Evolutionary conservation across 331 rosid species (phyloP), one percentile per base, ranked within the genome.

Genomic region (Quercus lobata): DNA sequence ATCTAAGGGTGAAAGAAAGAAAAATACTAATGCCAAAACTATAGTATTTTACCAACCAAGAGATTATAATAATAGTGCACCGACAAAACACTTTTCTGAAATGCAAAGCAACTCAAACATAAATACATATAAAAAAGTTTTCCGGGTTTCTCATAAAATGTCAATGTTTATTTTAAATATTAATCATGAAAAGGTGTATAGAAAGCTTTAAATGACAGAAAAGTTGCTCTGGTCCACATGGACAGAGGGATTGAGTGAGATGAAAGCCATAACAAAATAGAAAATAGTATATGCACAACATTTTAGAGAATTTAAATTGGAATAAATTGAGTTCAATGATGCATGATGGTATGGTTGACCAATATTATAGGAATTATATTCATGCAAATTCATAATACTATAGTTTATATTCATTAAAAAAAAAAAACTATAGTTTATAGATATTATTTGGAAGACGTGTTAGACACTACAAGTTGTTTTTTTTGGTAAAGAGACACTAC

Each of bases 171-270:
- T 65, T 53, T 7, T 56, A 6, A 21, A 55, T 65, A 46, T 1
- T 41, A 32, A n/a, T 49, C 15, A 5, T 65, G 9, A 11, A 53
- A 54, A 25, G 22, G 9, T 57, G 5, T 4, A 1, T 18, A 34
- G 49, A 15, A 71, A 72, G 54, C 73, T 80, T 84, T 58, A 52
- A 57, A 66, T 11, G 12, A 15, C 21, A 46, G 72, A 27, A 74
- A 84, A 69, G 85, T 37, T 15, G 65, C 66, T 14, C 46, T 5
- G 10, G 7, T 29, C 17, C 78, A 77, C 87, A 49, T 84, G 77
- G 82, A 72, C 77, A 57, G 29, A 21, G 74, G 15, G 41, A 77
- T 46, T 80, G 55, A 71, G 78, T 74, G 66, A 58, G 80, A 29
- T 73, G 62, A 76, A 44, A 74, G 83, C 68, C 19, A 34, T 0